These are phyloP conservation scores for Xenoacremonium recifei DNA, from an alignment of 2,329 filamentous ascomycete genomes.

Conservation along the genomic window DNA sequence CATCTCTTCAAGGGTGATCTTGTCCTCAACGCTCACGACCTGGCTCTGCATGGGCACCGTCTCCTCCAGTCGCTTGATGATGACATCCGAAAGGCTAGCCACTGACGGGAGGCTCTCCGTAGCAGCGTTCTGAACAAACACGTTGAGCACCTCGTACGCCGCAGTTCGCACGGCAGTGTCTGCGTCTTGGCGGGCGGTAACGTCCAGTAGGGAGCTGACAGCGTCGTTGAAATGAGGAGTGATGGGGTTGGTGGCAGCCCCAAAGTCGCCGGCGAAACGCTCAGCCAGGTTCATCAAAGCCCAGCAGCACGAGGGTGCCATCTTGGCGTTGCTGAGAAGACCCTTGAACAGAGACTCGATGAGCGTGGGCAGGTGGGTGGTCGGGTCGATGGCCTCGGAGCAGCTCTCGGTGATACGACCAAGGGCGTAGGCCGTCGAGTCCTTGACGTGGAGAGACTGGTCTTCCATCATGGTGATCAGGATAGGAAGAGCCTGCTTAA, in stretches of 20 bases:
- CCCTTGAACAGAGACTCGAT: conserved; percentile 89
- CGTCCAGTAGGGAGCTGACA: conserved; percentile 77
- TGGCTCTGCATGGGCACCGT: conserved; percentile 87
- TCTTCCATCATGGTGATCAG: conserved; percentile 93
- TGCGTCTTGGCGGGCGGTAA: conserved; percentile 78
- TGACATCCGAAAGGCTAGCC: conserved; percentile 79
- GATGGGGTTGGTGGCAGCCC: conserved; percentile 74
- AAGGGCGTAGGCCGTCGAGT: conserved; percentile 93
- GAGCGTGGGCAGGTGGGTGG: conserved; percentile 76
- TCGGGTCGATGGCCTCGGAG: conserved; percentile 85
- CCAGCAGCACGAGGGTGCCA: conserved; percentile 98
- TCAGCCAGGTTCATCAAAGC: conserved; percentile 97
- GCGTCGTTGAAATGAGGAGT: conserved; percentile 93
- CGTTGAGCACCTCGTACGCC: conserved; percentile 94
- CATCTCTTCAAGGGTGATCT: conserved; percentile 94
- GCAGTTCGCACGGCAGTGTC: conserved; percentile 91
- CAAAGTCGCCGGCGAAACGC: conserved; percentile 85
- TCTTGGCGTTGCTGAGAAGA: conserved; percentile 87
- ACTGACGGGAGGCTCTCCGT: conserved; percentile 80
- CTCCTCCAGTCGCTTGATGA: conserved; percentile 86
- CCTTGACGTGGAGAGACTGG: conserved; percentile 82
- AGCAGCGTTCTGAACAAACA: conserved; percentile 88
- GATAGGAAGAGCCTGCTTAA: conserved; percentile 91
- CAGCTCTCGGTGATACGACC: conserved; percentile 95
- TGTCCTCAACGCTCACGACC: conserved; percentile 95